Evolutionary conservation across 2,329 filamentous ascomycete genomes (phyloP), one percentile per base, ranked within the genome.

Genomic region (Teratosphaeria nubilosa): DNA sequence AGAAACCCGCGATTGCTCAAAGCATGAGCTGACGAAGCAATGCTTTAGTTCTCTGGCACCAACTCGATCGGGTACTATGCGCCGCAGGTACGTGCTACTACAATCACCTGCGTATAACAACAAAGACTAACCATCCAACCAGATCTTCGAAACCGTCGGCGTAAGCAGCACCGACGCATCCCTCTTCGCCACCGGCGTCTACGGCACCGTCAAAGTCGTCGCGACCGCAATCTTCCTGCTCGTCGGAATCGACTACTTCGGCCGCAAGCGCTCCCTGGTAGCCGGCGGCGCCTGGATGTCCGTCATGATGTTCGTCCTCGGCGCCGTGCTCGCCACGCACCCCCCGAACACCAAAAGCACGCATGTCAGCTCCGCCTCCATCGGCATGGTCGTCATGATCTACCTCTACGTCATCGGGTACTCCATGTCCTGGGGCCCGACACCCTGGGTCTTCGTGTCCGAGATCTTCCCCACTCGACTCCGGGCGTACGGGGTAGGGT

Each of bases 281-380:
- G 69, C 74, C 45, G 75, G 76, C 5, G 74, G 70, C 7, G 58
- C 68, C 1, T 75, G 75, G 10, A 75, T 77, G 61, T 73, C 74
- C 0, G 76, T 76, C 58, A 72, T 73, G 56, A 77, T 78, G 75
- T 73, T 68, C 60, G 73, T 73, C 60, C 72, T 74, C 51, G 72
- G 68, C n/a, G 60, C 62, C 30, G 60, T 65, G 22, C 60, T 66
- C 0, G 62, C 60, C 3, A 63, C 60, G 63, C 81, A 86, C 58
- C 79, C 84, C 27, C 79, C 84, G 54, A 74, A 80, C 61, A 81
- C 82, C 0, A 84, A 84, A 0, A 67, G 81, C 1, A 80, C 84
- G 1, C 75, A 82, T 0, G 84, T 86, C 5, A 86, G 86, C 52
- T 4, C 14, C 3, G 62, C 82, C 0, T 84, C 86, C 11, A 86